Evolutionary conservation across 805 yeast genomes (phyloP).

Genomic region (Komagataella pastoris): DNA sequence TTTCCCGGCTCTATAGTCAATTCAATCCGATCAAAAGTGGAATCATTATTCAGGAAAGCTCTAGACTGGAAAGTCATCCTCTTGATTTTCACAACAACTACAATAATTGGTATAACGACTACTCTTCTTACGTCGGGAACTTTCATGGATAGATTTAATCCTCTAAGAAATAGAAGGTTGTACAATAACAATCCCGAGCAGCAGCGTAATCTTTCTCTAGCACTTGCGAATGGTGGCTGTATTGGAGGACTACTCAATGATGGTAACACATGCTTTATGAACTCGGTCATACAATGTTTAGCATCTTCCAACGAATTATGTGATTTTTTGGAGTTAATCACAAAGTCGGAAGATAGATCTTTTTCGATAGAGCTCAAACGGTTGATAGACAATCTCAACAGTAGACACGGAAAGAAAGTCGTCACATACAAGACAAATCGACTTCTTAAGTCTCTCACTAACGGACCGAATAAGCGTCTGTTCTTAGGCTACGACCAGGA

Average conservation of each 20-base stretch:
- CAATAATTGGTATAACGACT: background rate
- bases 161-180: background rate
- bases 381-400: conserved; percentile 42
- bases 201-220: background rate
- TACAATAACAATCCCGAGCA: background rate
- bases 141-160: background rate
- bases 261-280: conserved; percentile 93
- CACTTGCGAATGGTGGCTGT: conserved; percentile 36
- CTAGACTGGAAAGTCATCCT: conserved; percentile 1
- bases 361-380: conserved; percentile 43
- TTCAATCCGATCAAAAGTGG: background rate
- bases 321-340: conserved; percentile 37
- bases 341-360: conserved; percentile 8
- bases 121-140: background rate
- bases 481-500: conserved; percentile 84
- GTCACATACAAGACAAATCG: conserved; percentile 51
- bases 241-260: conserved; percentile 83
- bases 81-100: conserved; percentile 1
- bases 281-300: conserved; percentile 72
- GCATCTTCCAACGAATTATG: conserved; percentile 58
- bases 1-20: background rate
- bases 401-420: conserved; percentile 36
- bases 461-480: conserved; percentile 66
- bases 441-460: conserved; percentile 54
- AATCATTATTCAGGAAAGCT: background rate